Evolutionary conservation across 768 basidiomycete genomes (phyloP), one percentile per base, ranked within the genome.

Genomic region (Lyophyllum decastes): DNA sequence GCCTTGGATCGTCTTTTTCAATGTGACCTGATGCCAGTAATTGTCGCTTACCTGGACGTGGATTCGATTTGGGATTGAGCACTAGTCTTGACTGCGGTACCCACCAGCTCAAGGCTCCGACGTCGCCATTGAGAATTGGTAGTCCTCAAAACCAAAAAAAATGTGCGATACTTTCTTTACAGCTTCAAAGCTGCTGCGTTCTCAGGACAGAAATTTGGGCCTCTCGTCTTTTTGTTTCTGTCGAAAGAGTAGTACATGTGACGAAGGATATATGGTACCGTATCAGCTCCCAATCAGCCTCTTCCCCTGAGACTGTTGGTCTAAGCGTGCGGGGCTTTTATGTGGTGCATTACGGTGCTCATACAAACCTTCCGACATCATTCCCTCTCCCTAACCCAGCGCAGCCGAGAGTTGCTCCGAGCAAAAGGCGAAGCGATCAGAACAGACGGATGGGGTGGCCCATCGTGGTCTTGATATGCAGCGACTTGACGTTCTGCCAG

Each of bases 401-500:
- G 10, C 30, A 30, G 30, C 10, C 30, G 30, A 30, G 5, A 30
- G 30, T 10, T 30, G 30, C 30, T 4, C 30, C 4, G 30, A 10
- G 30, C 30, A 30, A 30, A 30, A 11, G 41, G 57, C 21, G 17
- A n/a, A 47, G 48, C 65, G 54, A 49, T 82, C 82, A 98, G 89
- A 89, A 98, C 63, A 98, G 82, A 58, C 96, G 94, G 68, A 95
- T 78, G 60, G 95, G 94, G 80, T 96, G 97, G 83, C 96, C 96
- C 97, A 98, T 99, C 71, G 96, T 95, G 69, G 88, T 87, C 85
- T 99, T 99, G 83, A 99, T 88, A 84, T 98, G 94, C 63, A 98
- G 82, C 52, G 94, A 96, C 81, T 94, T 95, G 81, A 98, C 90
- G 79, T 98, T 99, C 77, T 98, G 97, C 95, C 95, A 94, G 82